Conservation (phyloP, 768 basidiomycete genomes). For the Mycena belliarum region DNA sequence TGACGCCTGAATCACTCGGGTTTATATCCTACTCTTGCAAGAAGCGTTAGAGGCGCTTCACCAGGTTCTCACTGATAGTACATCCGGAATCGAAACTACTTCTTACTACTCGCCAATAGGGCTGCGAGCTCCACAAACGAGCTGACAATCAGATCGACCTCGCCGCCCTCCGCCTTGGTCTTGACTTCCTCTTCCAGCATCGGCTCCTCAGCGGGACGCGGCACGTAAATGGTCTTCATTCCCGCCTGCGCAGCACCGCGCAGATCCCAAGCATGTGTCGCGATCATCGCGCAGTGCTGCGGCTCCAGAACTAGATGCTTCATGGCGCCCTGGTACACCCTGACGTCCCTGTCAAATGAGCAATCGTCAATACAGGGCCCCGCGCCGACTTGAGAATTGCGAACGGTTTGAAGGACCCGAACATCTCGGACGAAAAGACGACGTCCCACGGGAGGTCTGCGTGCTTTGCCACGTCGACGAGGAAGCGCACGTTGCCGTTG, state of each 20-base stretch:
- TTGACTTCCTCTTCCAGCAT: conserved; percentile 30
- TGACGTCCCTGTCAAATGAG: conserved; percentile 41
- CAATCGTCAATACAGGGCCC: too few species aligned
- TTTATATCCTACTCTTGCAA: too few species aligned
- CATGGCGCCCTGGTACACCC: conserved; percentile 51
- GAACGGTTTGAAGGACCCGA: conserved; percentile 66
- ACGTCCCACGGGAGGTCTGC: conserved; percentile 67
- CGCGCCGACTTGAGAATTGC: conserved; percentile 25
- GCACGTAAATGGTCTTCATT: conserved; percentile 61
- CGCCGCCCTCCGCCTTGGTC: conserved; percentile 54
- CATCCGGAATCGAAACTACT: too few species aligned
- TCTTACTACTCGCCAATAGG: background rate
- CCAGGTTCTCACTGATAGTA: too few species aligned
- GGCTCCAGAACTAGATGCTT: conserved; percentile 52
- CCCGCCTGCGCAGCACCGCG: conserved; percentile 53
- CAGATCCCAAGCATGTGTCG: conserved; percentile 61
- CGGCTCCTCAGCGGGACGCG: conserved; percentile 48
- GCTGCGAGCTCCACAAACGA: conserved; percentile 51
- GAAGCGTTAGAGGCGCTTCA: too few species aligned
- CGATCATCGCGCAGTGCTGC: conserved; percentile 60
- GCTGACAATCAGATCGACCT: conserved; percentile 56
- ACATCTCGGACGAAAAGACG: conserved; percentile 61
- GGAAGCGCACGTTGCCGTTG: conserved; percentile 62
- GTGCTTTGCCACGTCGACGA: conserved; percentile 66
- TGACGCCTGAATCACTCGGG: too few species aligned